Conservation (phyloP, 208 protist genomes). For the Naegleria lovaniensis region DNA sequence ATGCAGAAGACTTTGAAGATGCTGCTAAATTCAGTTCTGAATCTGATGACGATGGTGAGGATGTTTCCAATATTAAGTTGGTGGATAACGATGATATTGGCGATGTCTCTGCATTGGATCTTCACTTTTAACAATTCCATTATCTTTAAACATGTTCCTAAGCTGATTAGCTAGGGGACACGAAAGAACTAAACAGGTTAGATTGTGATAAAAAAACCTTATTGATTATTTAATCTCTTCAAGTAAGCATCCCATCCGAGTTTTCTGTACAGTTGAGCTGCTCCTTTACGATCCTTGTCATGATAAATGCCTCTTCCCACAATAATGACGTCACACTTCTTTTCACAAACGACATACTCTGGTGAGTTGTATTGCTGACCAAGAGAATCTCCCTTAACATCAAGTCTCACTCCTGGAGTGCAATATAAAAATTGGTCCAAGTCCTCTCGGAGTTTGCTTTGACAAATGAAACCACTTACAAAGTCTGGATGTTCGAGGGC, state of each 20-base stretch:
- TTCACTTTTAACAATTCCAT: not conserved
- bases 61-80: not conserved
- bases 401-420: conserved; percentile 55
- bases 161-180: no score
- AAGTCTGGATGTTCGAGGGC: conserved; percentile 47
- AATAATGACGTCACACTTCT: conserved; percentile 59
- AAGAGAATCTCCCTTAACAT: conserved; percentile 47
- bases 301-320: conserved; percentile 62
- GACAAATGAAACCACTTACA: conserved; percentile 63
- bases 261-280: conserved; percentile 45
- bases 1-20: not conserved
- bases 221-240: conserved; percentile 32
- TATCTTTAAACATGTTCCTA: no score
- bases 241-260: conserved; percentile 47
- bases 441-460: conserved; percentile 36
- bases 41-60: not conserved
- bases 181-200: no score
- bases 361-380: conserved; percentile 67
- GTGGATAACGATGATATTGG: not conserved
- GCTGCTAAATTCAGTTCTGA: not conserved
- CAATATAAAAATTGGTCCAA: conserved; percentile 41
- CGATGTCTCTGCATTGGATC: not conserved
- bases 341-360: conserved; percentile 45
- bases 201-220: not conserved
- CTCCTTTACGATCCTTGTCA: conserved; percentile 29